Percentiles rank a stretch among this genome's conserved stretches.
These are phyloP conservation scores for Exobasidium cylindrosporum DNA, from an alignment of 1,284 basidiomycete species.

Conservation along the genomic window DNA sequence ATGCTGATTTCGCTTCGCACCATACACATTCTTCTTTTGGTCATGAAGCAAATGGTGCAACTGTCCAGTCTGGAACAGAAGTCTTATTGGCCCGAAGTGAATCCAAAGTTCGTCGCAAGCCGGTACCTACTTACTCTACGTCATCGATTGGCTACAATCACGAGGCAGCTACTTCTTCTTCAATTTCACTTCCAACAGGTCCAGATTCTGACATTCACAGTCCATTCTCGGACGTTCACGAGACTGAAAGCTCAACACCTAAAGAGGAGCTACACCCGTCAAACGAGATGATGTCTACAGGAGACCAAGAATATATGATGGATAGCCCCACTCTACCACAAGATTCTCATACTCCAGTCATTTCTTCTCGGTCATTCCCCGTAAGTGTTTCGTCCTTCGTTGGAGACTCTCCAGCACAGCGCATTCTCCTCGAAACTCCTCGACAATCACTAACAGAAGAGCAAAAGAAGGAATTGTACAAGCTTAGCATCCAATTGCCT, in stretches of 20 bases:
- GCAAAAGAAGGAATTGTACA: neutral
- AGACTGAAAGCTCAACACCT: neutral
- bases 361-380: neutral
- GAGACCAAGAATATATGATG: neutral
- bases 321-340: neutral
- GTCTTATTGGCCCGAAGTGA: neutral
- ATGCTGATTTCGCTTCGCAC: neutral
- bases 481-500: constrained; percentile 7
- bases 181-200: neutral
- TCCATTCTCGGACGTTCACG: neutral
- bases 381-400: neutral
- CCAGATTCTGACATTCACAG: neutral
- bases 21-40: neutral
- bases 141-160: neutral
- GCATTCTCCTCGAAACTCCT: neutral
- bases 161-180: neutral
- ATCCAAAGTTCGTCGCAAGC: constrained; percentile 2
- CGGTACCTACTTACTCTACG: neutral
- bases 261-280: no score
- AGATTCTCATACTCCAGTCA: neutral
- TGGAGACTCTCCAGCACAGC: neutral
- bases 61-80: neutral
- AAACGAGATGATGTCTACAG: neutral
- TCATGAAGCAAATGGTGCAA: neutral
- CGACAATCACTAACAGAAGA: neutral